Evolutionary conservation across 768 basidiomycete genomes (phyloP).

Genomic region (Tylopilus subfusipes): DNA sequence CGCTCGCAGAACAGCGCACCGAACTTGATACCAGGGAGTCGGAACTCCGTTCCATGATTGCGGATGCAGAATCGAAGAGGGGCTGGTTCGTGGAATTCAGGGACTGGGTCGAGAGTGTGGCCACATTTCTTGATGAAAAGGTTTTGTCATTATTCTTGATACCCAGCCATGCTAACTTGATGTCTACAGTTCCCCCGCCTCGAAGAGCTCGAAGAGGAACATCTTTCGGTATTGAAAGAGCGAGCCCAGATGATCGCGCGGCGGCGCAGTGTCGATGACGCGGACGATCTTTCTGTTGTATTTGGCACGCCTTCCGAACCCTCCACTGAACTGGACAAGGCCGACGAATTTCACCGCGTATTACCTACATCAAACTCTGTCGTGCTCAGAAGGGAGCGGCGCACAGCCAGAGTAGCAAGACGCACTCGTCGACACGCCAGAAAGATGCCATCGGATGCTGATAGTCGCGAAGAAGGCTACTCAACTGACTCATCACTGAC

Average conservation of each 20-base stretch:
- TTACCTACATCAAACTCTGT: constrained; percentile 46
- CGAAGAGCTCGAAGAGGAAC: constrained; percentile 74
- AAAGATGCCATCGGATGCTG: constrained; percentile 23
- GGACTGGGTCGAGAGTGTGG: constrained; percentile 80
- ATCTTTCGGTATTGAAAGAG: constrained; percentile 70
- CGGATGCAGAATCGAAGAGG: constrained; percentile 70
- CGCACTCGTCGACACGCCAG: constrained; percentile 41
- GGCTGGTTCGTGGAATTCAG: constrained; percentile 77
- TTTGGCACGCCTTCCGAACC: constrained; percentile 49
- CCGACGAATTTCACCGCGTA: constrained; percentile 61
- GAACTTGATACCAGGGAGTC: constrained; percentile 65
- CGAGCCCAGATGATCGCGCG: constrained; percentile 62
- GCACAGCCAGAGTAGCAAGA: constrained; percentile 55
- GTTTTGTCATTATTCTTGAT: constrained; percentile 35
- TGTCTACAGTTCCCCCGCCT: constrained; percentile 63
- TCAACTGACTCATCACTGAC: constrained; percentile 80
- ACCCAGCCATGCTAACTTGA: background rate
- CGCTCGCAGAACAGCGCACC: constrained; percentile 58
- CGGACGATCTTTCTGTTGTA: constrained; percentile 73
- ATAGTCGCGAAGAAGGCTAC: constrained; percentile 66
- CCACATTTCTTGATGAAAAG: constrained; percentile 87
- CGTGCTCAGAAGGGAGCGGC: constrained; percentile 49
- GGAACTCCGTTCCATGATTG: constrained; percentile 73
- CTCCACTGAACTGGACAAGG: constrained; percentile 38
- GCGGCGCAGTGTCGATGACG: constrained; percentile 72